A percentile compares a stretch with the other conserved stretches of the same genome.
These are phyloP conservation scores for rapeseed (Brassica napus) DNA, from an alignment of 345 rosid species.

Conservation along the genomic window Da-Ae NC_063448.1:22178001-22178500, in stretches of 20 bases:
- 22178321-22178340: background rate
- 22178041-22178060: background rate
- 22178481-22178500: background rate
- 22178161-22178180: background rate
- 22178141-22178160: background rate
- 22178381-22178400: background rate
- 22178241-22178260: background rate
- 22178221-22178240: background rate
- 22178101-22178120: background rate
- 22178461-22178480: background rate
- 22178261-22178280: background rate
- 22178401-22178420: background rate
- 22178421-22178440: background rate
- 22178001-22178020: background rate
- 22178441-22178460: background rate
- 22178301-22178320: background rate
- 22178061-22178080: background rate
- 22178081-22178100: background rate
- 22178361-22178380: background rate
- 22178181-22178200: background rate
- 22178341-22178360: background rate
- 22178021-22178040: background rate
- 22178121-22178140: background rate
- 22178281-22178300: background rate
- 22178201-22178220: background rate